These are phyloP conservation scores for Poa pratensis DNA, from an alignment of 176 grass and related monocot genomes.

Conservation along the genomic window DNA sequence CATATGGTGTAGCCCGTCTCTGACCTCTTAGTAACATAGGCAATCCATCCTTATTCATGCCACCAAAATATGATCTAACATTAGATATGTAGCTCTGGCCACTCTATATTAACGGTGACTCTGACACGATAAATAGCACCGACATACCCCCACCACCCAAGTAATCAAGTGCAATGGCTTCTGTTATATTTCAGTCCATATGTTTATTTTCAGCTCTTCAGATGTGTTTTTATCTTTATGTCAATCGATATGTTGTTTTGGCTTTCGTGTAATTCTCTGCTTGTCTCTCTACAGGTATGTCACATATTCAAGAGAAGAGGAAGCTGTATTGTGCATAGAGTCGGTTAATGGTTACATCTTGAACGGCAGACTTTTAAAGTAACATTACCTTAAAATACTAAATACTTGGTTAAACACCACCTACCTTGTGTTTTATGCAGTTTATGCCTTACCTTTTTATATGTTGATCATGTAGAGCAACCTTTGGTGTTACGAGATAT, in stretches of 20 bases:
- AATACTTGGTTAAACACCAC: constrained; percentile 14
- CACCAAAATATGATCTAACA: constrained; percentile 11
- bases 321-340: constrained; percentile 64
- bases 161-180: constrained; percentile 9
- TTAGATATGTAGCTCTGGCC: constrained; percentile 7
- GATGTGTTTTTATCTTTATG: neutral
- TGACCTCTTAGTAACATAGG: neutral
- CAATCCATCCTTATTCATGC: constrained; percentile 1
- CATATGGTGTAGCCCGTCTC: neutral
- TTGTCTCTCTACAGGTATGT: constrained; percentile 53
- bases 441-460: constrained; percentile 34
- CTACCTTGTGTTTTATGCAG: neutral
- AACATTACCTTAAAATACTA: constrained; percentile 34
- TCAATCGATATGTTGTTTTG: neutral
- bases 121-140: neutral
- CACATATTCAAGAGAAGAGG: constrained; percentile 60
- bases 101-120: neutral
- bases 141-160: neutral
- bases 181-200: constrained; percentile 8
- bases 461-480: constrained; percentile 57
- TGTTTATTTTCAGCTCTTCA: neutral
- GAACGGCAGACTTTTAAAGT: constrained; percentile 64
- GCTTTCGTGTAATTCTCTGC: constrained; percentile 31
- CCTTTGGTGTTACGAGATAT: constrained; percentile 76
- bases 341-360: constrained; percentile 64